Base-by-base conservation (phyloP, 2,329 filamentous ascomycete species). In the Septoria petroselini region DNA sequence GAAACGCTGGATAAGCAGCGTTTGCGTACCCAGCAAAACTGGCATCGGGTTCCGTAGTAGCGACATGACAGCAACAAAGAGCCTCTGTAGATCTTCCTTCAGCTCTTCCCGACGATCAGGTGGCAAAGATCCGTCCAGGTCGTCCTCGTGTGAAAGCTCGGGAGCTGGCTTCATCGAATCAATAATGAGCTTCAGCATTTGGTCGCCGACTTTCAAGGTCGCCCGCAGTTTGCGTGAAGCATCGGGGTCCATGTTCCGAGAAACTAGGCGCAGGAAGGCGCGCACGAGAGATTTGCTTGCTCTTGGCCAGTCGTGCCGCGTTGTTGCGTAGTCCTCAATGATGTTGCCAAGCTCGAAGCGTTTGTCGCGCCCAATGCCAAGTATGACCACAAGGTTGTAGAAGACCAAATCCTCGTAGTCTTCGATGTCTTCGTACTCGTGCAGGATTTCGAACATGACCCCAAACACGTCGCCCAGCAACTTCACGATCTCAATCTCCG, bases 401-500 rank as follows among this genome's bases (percentile, higher is more conserved):
- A 98, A 97, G 1, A 96, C 84, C 12, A 95, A 72, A 63, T 97
- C 91, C 64, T 97, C 93, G 56, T 90, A 91, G 64, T 95, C 88
- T 57, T 94, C 88, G 58, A 89, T 89, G 7, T 88, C 89, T n/a
- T 88, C 83, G 63, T 95, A 85, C 60, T 96, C 90, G 23, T 94
- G 88, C 21, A 97, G 75, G 21, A 96, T 90, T 4, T 88, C 86
- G 65, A 98, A 98, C 1, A 98, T 79, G 0, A 89, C 83, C 67
- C 95, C 88, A 45, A 98, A 85, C 1, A 97, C 90, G 61, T 95
- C 86, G 55, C 81, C 86, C 6, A 97, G 74, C 34, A 97, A 79
- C 73, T 97, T 98, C 55, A 98, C 93, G 27, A 98, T 88, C 70
- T 98, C 94, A 48, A 97, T 95, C 67, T 98, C 93, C 0, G 93